A percentile compares a stretch with the other conserved stretches of the same genome.
Conservation (phyloP, 1,139 yeast genomes). For the Hyphopichia khmerensis region DNA sequence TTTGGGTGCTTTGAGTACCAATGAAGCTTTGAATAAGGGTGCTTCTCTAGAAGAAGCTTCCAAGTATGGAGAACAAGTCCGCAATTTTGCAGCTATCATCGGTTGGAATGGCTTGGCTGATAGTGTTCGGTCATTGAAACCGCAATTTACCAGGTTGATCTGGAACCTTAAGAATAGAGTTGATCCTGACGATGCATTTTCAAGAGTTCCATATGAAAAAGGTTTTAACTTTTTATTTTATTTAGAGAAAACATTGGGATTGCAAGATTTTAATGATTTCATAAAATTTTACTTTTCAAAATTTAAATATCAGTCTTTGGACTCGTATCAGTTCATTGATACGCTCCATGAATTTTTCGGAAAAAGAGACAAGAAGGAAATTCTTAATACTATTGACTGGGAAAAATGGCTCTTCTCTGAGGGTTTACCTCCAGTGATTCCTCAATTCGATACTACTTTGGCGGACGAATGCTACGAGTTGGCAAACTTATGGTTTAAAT, state of each 20-base stretch:
- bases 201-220: conserved; percentile 87
- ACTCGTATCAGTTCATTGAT: conserved; percentile 29
- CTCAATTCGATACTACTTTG: conserved; percentile 29
- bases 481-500: conserved; percentile 25
- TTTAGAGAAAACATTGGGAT: conserved; percentile 48
- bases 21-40: conserved; percentile 23
- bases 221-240: conserved; percentile 79
- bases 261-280: conserved; percentile 27
- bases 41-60: conserved; percentile 12
- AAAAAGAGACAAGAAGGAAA: conserved; percentile 16
- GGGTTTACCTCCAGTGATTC: conserved; percentile 30
- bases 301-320: conserved; percentile 30
- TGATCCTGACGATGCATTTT: conserved; percentile 90
- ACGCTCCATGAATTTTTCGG: conserved; percentile 28
- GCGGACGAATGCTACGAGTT: conserved; percentile 29
- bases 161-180: conserved; percentile 57
- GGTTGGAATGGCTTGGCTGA: conserved; percentile 85
- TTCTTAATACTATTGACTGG: conserved; percentile 24
- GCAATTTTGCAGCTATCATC: conserved; percentile 81
- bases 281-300: conserved; percentile 32
- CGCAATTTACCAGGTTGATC: conserved; percentile 24
- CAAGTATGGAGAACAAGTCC: conserved; percentile 66
- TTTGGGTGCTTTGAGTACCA: conserved; percentile 51
- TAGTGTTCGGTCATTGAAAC: conserved; percentile 56
- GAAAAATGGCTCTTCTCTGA: conserved; percentile 27